phyloP scores from a whole-genome alignment of 805 yeast genomes.

The Ogataea salicorniae region DNA sequence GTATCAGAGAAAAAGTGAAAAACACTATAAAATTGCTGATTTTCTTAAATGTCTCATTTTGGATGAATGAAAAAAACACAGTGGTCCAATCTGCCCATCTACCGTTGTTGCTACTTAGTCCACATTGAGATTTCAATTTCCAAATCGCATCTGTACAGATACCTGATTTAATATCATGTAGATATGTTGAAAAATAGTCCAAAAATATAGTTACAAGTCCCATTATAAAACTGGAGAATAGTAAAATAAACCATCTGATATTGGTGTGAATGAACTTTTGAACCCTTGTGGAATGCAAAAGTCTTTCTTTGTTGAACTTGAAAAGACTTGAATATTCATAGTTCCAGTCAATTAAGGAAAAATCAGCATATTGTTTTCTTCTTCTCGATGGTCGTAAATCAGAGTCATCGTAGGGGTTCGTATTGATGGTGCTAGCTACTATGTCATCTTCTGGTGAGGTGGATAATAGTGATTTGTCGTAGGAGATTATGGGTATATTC shows the following conservation, averaged over 20 bases:
- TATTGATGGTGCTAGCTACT: neutral
- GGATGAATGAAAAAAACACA: slow-evolving; percentile 29
- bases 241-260: slow-evolving; percentile 45
- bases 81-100: slow-evolving; percentile 29
- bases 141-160: slow-evolving; percentile 35
- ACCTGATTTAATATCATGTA: slow-evolving; percentile 51
- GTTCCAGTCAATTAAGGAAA: slow-evolving; percentile 49
- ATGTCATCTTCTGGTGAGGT: neutral
- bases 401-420: neutral
- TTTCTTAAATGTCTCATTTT: slow-evolving; percentile 14
- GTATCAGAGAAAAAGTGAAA: slow-evolving; percentile 31
- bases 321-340: slow-evolving; percentile 32
- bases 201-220: slow-evolving; percentile 46
- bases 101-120: neutral
- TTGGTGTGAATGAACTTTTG: slow-evolving; percentile 16
- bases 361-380: slow-evolving; percentile 31
- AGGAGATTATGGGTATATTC: slow-evolving; percentile 14
- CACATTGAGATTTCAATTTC: slow-evolving; percentile 29
- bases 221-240: slow-evolving; percentile 39
- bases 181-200: slow-evolving; percentile 44
- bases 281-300: neutral
- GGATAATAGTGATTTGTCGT: slow-evolving; percentile 1
- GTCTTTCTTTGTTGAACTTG: slow-evolving; percentile 9
- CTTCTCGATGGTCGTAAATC: neutral
- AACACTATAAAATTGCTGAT: slow-evolving; percentile 33